A percentile compares a stretch with the other conserved stretches of the same genome.
These are phyloP conservation scores for Apophysomyces trapeziformis DNA, from an alignment of 371 early-diverging fungal genomes.

Conservation along the genomic window DNA sequence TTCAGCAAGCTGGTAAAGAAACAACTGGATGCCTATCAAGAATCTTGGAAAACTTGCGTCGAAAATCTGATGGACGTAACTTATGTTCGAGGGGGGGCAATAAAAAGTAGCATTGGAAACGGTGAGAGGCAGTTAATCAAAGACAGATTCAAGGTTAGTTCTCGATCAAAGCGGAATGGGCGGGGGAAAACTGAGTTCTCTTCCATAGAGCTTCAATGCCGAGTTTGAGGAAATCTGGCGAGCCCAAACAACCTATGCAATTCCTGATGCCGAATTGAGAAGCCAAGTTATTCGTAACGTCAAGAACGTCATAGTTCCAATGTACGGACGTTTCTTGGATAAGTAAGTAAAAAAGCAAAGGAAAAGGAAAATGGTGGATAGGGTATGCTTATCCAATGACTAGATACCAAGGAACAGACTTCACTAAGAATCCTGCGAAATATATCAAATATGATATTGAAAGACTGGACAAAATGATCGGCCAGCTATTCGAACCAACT, in stretches of 20 bases:
- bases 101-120: conserved; percentile 67
- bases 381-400: neutral
- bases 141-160: conserved; percentile 75
- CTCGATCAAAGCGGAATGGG: neutral
- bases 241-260: conserved; percentile 75
- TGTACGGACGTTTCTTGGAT: conserved; percentile 79
- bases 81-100: conserved; percentile 67
- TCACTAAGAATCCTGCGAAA: conserved; percentile 81
- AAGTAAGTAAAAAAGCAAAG: conserved; percentile 43
- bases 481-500: conserved; percentile 70
- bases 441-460: conserved; percentile 82
- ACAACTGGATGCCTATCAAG: conserved; percentile 66
- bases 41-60: conserved; percentile 77
- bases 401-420: conserved; percentile 66
- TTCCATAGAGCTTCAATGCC: conserved; percentile 70
- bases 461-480: conserved; percentile 65
- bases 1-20: conserved; percentile 69
- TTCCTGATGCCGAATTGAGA: conserved; percentile 83
- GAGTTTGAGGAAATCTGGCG: conserved; percentile 81
- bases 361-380: conserved; percentile 13
- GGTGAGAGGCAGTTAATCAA: conserved; percentile 75
- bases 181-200: neutral
- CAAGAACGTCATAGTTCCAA: conserved; percentile 74
- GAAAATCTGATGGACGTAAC: conserved; percentile 77
- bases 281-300: conserved; percentile 74